A percentile compares a stretch with the other conserved stretches of the same genome.
Evolutionary conservation across 805 yeast species (phyloP).

Genomic region (Blastobotrys muscicola): DNA sequence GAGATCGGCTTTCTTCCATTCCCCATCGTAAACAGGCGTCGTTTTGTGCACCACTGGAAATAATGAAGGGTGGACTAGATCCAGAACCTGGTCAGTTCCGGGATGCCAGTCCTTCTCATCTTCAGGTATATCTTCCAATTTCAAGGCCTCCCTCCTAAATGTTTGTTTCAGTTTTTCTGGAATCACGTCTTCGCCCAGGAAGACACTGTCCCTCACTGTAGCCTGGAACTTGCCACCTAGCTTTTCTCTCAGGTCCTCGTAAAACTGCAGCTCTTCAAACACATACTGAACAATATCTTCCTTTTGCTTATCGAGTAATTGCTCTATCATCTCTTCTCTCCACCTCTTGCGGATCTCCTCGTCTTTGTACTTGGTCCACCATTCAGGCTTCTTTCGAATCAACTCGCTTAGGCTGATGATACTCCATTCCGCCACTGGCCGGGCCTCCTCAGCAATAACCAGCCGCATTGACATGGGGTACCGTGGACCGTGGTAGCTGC

Average conservation of each 20-base stretch:
- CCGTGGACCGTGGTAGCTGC: no score
- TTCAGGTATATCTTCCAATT: constrained; percentile 14
- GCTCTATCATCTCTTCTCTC: constrained; percentile 20
- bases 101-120: constrained; percentile 31
- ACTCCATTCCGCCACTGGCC: no score
- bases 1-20: background rate
- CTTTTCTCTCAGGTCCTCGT: constrained; percentile 19
- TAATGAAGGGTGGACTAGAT: constrained; percentile 35
- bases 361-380: constrained; percentile 24
- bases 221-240: constrained; percentile 13
- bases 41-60: constrained; percentile 29
- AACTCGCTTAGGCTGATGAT: no score
- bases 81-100: constrained; percentile 30
- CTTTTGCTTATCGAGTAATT: constrained; percentile 5
- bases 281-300: constrained; percentile 23
- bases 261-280: constrained; percentile 28
- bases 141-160: constrained; percentile 10
- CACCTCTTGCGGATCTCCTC: constrained; percentile 22
- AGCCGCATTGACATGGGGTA: no score
- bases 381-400: constrained; percentile 25
- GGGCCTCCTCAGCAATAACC: no score
- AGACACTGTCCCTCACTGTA: constrained; percentile 20
- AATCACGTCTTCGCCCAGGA: constrained; percentile 18
- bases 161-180: constrained; percentile 4
- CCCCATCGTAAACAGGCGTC: background rate